phyloP scores from a whole-genome alignment of 2,329 filamentous ascomycete species.

The Bretziella fagacearum region DNA sequence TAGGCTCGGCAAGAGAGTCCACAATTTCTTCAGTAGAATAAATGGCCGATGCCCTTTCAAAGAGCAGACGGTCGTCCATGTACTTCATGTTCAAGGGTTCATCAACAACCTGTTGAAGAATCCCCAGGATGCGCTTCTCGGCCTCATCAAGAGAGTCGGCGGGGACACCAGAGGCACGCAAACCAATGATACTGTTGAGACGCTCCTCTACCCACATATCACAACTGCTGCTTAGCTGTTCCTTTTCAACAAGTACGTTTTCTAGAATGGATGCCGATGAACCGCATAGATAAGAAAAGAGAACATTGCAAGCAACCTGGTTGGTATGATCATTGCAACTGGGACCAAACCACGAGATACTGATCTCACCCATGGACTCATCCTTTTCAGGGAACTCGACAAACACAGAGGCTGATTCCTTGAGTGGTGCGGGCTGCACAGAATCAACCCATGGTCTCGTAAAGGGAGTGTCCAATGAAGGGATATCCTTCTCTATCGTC shows the following conservation, averaged over 20 bases:
- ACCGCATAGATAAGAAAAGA: conserved; percentile 75
- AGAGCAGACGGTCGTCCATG: conserved; percentile 68
- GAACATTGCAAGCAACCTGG: conserved; percentile 57
- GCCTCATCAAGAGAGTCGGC: conserved; percentile 72
- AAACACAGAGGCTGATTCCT: conserved; percentile 54
- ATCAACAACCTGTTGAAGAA: conserved; percentile 63
- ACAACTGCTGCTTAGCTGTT: conserved; percentile 77
- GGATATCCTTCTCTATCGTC: conserved; percentile 68
- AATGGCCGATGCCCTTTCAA: conserved; percentile 66
- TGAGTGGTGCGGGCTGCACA: conserved; percentile 53
- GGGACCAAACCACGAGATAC: conserved; percentile 76
- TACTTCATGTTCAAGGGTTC: conserved; percentile 82
- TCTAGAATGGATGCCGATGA: conserved; percentile 87
- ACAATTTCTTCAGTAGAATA: conserved; percentile 69
- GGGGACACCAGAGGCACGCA: conserved; percentile 71
- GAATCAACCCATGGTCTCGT: conserved; percentile 81
- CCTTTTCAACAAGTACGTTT: conserved; percentile 81
- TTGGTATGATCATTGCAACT: conserved; percentile 53
- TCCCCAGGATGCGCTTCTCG: conserved; percentile 67
- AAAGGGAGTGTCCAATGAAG: conserved; percentile 57
- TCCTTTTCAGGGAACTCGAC: conserved; percentile 94
- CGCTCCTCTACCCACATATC: conserved; percentile 63
- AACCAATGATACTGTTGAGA: conserved; percentile 68
- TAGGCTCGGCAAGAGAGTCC: conserved; percentile 63
- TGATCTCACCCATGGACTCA: conserved; percentile 77